Conservation (phyloP, 2,329 filamentous ascomycete genomes). For the Myriosclerotinia curreyana region DNA sequence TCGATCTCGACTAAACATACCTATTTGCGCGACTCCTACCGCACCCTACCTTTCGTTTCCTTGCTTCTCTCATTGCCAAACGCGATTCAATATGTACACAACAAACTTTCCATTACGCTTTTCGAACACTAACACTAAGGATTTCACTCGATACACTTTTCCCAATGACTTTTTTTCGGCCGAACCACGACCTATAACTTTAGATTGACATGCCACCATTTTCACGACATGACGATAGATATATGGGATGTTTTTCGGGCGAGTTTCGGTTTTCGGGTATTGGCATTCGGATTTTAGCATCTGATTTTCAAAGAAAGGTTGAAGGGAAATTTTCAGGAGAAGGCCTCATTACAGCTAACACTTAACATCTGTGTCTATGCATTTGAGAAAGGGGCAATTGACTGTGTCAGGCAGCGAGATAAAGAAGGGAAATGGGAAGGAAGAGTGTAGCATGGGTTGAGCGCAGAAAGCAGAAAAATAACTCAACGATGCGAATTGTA, state of each 20-base stretch:
- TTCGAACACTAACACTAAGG: constrained; percentile 19
- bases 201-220: constrained; percentile 20
- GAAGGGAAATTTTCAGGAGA: constrained; percentile 4
- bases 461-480: constrained; percentile 20
- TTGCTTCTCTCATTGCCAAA: constrained; percentile 17
- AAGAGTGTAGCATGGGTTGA: constrained; percentile 12
- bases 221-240: constrained; percentile 22
- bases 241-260: constrained; percentile 18
- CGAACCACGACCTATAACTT: constrained; percentile 18
- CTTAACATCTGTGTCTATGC: constrained; percentile 17
- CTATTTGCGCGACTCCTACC: constrained; percentile 31
- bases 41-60: constrained; percentile 20
- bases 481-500: constrained; percentile 23
- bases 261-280: constrained; percentile 16
- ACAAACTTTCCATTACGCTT: constrained; percentile 17
- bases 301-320: constrained; percentile 13
- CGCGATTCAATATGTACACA: constrained; percentile 21
- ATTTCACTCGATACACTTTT: constrained; percentile 14
- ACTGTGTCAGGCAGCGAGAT: constrained; percentile 18
- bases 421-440: constrained; percentile 6
- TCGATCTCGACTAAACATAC: constrained; percentile 36
- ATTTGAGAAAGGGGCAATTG: constrained; percentile 11
- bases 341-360: constrained; percentile 5
- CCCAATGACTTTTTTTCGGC: constrained; percentile 18
- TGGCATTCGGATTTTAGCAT: constrained; percentile 15